phyloP scores from a whole-genome alignment of 805 yeast species.

The Isabelozyma gotoi region DNA sequence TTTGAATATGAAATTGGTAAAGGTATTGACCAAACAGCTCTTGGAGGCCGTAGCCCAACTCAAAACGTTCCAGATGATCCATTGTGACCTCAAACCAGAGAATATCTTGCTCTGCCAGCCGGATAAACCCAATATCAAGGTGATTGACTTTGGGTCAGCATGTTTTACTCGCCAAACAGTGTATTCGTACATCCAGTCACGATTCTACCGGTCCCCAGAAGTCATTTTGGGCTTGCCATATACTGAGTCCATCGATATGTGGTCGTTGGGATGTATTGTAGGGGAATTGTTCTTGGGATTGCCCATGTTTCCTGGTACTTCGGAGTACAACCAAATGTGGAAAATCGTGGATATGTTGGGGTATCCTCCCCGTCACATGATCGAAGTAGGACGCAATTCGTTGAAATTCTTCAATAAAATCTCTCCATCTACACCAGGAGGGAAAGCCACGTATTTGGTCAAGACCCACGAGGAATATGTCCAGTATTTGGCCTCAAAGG shows the following conservation, averaged over 20 bases:
- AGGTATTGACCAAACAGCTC: constrained; percentile 75
- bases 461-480: constrained; percentile 38
- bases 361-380: constrained; percentile 92
- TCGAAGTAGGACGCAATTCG: constrained; percentile 90
- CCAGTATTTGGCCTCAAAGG: constrained; percentile 26
- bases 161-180: constrained; percentile 89
- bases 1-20: constrained; percentile 72
- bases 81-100: constrained; percentile 97
- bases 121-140: constrained; percentile 82
- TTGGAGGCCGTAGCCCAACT: constrained; percentile 77
- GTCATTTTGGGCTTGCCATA: constrained; percentile 90
- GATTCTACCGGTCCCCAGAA: constrained; percentile 94
- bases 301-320: constrained; percentile 92
- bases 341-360: constrained; percentile 84
- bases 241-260: constrained; percentile 90
- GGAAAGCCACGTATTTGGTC: constrained; percentile 29
- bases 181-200: constrained; percentile 87
- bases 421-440: constrained; percentile 18
- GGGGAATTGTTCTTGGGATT: constrained; percentile 89
- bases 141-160: constrained; percentile 95
- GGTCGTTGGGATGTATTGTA: constrained; percentile 94
- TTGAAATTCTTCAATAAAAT: constrained; percentile 60
- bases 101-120: constrained; percentile 79
- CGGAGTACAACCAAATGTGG: constrained; percentile 86
- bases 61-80: constrained; percentile 82